Evolutionary conservation across 495 filamentous ascomycete species (phyloP), one percentile per base, ranked within the genome.

Genomic region (Lasiosphaeris hirsuta): DNA sequence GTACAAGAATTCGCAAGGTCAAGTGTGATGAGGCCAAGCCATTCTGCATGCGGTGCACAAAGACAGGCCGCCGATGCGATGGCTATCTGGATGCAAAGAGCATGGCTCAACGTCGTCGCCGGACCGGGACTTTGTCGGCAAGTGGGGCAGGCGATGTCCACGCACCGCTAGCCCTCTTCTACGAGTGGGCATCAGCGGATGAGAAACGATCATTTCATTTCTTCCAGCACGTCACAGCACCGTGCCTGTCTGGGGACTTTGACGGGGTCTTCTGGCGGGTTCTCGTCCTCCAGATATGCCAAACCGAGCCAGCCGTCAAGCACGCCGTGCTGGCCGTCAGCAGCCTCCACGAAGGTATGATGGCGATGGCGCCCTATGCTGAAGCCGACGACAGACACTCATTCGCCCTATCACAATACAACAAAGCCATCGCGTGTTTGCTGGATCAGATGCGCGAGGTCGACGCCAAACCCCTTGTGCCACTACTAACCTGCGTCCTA

Each of bases 281-380:
- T 10, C 64, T 82, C 15, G 75, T 86, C 7, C 77, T 83, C 5
- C 81, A 83, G 63, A 74, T 82, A 13, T 80, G 79, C 56, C 80
- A 76, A 37, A 68, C 67, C 44, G 82, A 85, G 57, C 81, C 83
- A 0, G 81, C 82, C 0, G 76, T 86, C 1, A 81, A 81, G 66
- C 82, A 86, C 62, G 83, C 83, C 33, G 78, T 86, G 8, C 69
- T 80, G 8, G 77, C 76, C 39, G 75, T 86, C 30, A 80, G 81
- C 65, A 75, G 79, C 8, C 66, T 86, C 13, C 82, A 83, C 57
- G 81, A 77, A 47, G 60, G 50, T 36, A 69, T 72, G 65, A 60
- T 65, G 42, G 52, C 60, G 38, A 11, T 49, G 15, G 35, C 67
- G 3, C 64, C 76, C 10, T 71, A 70, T 9, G 60, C 62, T 39